A percentile compares a stretch with the other conserved stretches of the same genome.
These are phyloP conservation scores for Fusarium incarnatum DNA, from an alignment of 2,329 filamentous ascomycete species.

Conservation along the genomic window DNA sequence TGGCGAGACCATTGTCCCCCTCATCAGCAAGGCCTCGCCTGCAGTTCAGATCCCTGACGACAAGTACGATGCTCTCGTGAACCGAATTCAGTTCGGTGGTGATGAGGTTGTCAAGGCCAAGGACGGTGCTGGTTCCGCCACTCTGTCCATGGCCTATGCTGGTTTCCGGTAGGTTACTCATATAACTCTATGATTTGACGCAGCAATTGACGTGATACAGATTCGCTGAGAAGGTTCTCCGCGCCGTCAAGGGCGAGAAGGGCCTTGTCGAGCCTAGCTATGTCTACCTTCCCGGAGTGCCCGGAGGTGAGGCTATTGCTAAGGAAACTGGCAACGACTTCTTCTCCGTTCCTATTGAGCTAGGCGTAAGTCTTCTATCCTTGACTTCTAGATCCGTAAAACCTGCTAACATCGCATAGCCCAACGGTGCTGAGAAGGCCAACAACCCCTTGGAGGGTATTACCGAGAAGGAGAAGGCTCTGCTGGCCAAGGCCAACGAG, in stretches of 20 bases:
- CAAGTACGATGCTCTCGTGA: slow-evolving; percentile 89
- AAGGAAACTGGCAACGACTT: slow-evolving; percentile 89
- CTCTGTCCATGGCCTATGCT: slow-evolving; percentile 94
- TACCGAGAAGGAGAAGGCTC: slow-evolving; percentile 88
- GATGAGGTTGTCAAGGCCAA: slow-evolving; percentile 97
- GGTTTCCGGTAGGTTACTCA: slow-evolving; percentile 77
- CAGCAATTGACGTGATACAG: slow-evolving; percentile 56
- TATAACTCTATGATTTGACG: neutral
- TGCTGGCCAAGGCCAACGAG: slow-evolving; percentile 79
- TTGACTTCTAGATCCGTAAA: slow-evolving; percentile 12
- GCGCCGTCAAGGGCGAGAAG: slow-evolving; percentile 88
- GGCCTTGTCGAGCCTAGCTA: slow-evolving; percentile 95
- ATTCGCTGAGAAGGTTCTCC: slow-evolving; percentile 94
- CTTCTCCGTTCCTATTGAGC: slow-evolving; percentile 96
- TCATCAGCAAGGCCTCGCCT: slow-evolving; percentile 92
- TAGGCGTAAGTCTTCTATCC: slow-evolving; percentile 77
- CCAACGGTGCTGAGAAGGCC: slow-evolving; percentile 86
- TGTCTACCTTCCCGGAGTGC: slow-evolving; percentile 91
- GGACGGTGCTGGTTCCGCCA: slow-evolving; percentile 89
- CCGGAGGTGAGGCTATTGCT: slow-evolving; percentile 85
- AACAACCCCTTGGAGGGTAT: slow-evolving; percentile 81
- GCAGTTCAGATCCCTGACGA: slow-evolving; percentile 84
- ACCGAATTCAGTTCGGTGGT: slow-evolving; percentile 98
- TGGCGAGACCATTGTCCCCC: slow-evolving; percentile 95
- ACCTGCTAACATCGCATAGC: slow-evolving; percentile 62